Evolutionary conservation across 345 rosid species (phyloP), one percentile per base, ranked within the genome.

Genomic region (Boechera stricta): DNA sequence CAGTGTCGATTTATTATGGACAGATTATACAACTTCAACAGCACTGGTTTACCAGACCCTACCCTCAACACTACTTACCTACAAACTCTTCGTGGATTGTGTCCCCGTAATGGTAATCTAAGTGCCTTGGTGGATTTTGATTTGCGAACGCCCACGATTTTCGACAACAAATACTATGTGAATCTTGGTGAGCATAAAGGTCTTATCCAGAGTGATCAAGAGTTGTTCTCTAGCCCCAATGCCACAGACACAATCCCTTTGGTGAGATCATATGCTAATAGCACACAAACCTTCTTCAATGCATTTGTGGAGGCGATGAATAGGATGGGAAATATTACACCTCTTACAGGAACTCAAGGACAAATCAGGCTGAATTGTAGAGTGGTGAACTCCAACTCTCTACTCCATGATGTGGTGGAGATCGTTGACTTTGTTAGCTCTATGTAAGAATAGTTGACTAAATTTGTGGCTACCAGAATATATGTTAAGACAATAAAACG

Each of bases 321-420:
- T 52, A 86, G 79, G 67, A 85, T 91, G 97, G 91, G 91, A 76
- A 88, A 81, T 71, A 80, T 89, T 39, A 82, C 85, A 51, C 85
- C 89, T 10, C 80, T 81, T 41, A 88, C 88, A 0, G 95, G 95
- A 31, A 35, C 80, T 4, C 56, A 70, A 8, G 95, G 97, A 35
- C 72, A 91, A 71, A 83, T 91, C 38, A 76, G 95, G 67, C 62
- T 77, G 74, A 85, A 83, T 16, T 88, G 97, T 76, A 84, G 87
- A 68, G 84, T 71, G 16, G 64, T 60, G 10, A 78, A 72, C 8
- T 67, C 74, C 62, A 76, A 76, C 63, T 49, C 63, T 59, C 36
- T 76, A 21, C 69, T 76, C 47, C 45, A 76, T 0, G 69, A 76
- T 59, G 38, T 76, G 16, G 79, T 32, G 15, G 74, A 76, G 5